Base-by-base conservation (phyloP, 192 early-diverging fungal genomes). In the Dimargaris verticillata region DNA sequence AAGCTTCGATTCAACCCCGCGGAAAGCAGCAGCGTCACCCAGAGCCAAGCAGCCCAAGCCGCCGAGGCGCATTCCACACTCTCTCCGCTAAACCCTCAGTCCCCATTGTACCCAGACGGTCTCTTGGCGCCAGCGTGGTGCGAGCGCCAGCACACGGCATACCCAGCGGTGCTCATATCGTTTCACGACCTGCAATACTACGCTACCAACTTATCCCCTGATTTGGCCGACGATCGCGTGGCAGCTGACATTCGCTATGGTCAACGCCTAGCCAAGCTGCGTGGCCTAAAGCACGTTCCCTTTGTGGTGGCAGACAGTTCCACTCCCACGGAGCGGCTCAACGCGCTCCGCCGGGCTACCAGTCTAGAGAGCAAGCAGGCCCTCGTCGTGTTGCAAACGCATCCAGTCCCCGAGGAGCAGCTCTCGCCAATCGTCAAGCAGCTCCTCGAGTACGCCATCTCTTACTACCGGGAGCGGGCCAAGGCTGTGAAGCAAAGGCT, bases 81-180 rank as follows among this genome's bases (percentile, higher is more conserved):
- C 18, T 91, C 89, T 5, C 91, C 91, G 6, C 67, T 80, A 0
- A 74, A 70, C 22, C 73, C 75, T 7, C 62, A 69, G 6, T 93
- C 91, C 9, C 81, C 86, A 13, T 62, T 91, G 53, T 76, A 83
- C 74, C 89, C 91, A 0, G 88, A 91, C 70, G 91, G 91, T 20
- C 66, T 93, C n/a, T 81, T 93, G 65, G 69, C 77, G 0, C 78
- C 86, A 0, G 43, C 64, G 15, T 93, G 87, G 87, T 62, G 89
- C 22, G 53, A 64, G 24, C 77, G 82, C 55, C 85, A 93, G 62
- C 75, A 74, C 41, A 72, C 82, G 28, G 49, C 65, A 10, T 61
- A 80, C 0, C 87, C 90, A 3, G 72, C 79, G 17, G 80, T 83
- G 17, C 68, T 86, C 38, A 79, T 90, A 38, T 77, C 76, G 17